Conservation (phyloP, 208 protist species). For the Leishmania major region DNA sequence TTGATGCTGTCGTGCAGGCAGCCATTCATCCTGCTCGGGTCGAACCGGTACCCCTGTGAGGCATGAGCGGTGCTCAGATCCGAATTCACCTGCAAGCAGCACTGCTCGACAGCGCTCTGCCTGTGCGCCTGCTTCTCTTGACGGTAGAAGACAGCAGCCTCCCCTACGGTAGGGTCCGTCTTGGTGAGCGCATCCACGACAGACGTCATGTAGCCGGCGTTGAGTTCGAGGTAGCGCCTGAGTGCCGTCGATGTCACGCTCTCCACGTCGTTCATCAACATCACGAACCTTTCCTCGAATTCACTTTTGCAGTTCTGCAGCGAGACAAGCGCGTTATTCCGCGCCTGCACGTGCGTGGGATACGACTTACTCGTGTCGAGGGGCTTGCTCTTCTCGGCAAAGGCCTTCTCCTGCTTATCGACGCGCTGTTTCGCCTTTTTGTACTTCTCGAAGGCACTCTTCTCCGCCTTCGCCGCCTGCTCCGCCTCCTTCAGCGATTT, state of each 20-base stretch:
- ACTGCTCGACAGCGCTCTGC: conserved; percentile 20
- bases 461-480: conserved; percentile 20
- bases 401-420: conserved; percentile 49
- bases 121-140: conserved; percentile 11
- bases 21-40: not conserved
- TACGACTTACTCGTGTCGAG: conserved; percentile 45
- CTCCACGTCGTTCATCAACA: conserved; percentile 38
- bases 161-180: conserved; percentile 38
- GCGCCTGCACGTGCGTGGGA: conserved; percentile 7
- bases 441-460: conserved; percentile 33
- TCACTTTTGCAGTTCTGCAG: conserved; percentile 21
- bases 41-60: not conserved
- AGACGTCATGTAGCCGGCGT: conserved; percentile 49
- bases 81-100: conserved; percentile 5
- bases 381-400: conserved; percentile 42
- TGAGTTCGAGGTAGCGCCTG: conserved; percentile 56
- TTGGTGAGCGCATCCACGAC: conserved; percentile 47
- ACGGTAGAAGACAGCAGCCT: conserved; percentile 35
- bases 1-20: not conserved
- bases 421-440: conserved; percentile 35
- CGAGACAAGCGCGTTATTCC: conserved; percentile 21
- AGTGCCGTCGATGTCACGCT: conserved; percentile 32
- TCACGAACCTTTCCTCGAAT: conserved; percentile 39
- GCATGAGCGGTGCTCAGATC: not conserved
- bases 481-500: conserved; percentile 33